phyloP scores from a whole-genome alignment of 371 early-diverging fungal species.

The Ordospora pajunii region DNA sequence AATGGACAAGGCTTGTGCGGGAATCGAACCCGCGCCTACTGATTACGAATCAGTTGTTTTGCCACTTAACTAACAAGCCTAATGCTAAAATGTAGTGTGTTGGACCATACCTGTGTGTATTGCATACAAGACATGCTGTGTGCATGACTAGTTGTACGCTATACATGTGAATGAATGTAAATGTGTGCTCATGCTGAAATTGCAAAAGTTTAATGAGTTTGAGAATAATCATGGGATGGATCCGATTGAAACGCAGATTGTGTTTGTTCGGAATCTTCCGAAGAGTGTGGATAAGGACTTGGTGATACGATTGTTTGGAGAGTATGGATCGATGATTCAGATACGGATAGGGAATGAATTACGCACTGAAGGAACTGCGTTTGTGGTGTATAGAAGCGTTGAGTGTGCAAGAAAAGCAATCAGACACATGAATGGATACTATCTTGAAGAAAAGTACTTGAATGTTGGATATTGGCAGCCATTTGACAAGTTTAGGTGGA shows the following conservation, averaged over 20 bases:
- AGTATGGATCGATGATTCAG: slow-evolving; percentile 7
- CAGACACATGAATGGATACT: slow-evolving; percentile 3
- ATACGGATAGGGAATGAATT: slow-evolving; percentile 65
- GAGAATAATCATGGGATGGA: not conserved
- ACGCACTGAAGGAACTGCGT: slow-evolving; percentile 81
- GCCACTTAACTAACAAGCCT: slow-evolving; percentile 36
- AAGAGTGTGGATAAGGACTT: slow-evolving; percentile 69
- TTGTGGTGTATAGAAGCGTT: slow-evolving; percentile 85
- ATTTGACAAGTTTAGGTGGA: not conserved
- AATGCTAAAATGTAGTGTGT: not conserved
- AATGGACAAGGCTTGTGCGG: slow-evolving; percentile 12
- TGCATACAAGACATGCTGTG: too few relatives aligned
- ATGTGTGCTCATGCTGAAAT: not conserved
- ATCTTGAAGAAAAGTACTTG: slow-evolving; percentile 7
- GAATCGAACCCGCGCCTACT: slow-evolving; percentile 32
- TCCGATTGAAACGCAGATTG: slow-evolving; percentile 20
- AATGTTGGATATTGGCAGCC: slow-evolving; percentile 20
- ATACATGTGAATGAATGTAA: too few relatives aligned
- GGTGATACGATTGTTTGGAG: slow-evolving; percentile 9
- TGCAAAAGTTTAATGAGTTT: not conserved
- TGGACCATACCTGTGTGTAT: not conserved
- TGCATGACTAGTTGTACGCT: too few relatives aligned
- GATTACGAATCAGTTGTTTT: slow-evolving; percentile 38
- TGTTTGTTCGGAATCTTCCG: slow-evolving; percentile 68
- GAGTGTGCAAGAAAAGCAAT: slow-evolving; percentile 82